Base-by-base conservation (phyloP, 768 basidiomycete genomes). In the Calocybe cyanea region DNA sequence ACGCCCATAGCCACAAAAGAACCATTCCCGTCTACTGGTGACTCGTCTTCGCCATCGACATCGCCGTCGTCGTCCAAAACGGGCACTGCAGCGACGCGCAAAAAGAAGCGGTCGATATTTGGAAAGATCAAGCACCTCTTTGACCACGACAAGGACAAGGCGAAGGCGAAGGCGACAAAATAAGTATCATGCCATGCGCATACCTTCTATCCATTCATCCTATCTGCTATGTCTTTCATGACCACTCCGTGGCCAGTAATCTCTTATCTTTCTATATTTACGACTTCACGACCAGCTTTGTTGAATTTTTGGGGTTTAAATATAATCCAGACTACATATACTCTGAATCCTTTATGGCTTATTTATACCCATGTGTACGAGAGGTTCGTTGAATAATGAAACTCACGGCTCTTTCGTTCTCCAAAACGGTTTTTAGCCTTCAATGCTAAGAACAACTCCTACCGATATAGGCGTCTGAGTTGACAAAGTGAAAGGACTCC, bases 41-140 rank as follows among this genome's bases (percentile, higher is more conserved):
- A 11, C 25, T 28, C 11, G 25, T 11, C 25, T 28, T 45, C 60
- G 15, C 54, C 57, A 7, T 44, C 55, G 8, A 41, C 45, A 11
- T 56, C 64, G 20, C 57, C 60, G 6, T 51, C 63, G 2, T 54
- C 71, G 20, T 69, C 72, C 7, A 68, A 60, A 43, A 62, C 65
- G 44, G 67, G 63, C 17, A 65, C 70, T 1, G 42, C 53, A 11
- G 53, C 51, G n/a, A 61, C 58, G 13, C 66, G 72, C 47, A 80
- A 81, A 67, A 83, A 80, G 57, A 67, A 68, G 36, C 58, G 63
- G 5, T 81, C 81, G 13, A 57, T 83, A 23, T 70, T 85, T 42
- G 73, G 72, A 19, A 81, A 71, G 53, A 31, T 77, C 41, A 82
- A 77, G 56, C 57, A 69, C 32, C 55, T 81, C 5, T 83, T 85